Evolutionary conservation across 495 filamentous ascomycete species (phyloP), one percentile per base, ranked within the genome.

Genomic region (Podospora comata): DNA sequence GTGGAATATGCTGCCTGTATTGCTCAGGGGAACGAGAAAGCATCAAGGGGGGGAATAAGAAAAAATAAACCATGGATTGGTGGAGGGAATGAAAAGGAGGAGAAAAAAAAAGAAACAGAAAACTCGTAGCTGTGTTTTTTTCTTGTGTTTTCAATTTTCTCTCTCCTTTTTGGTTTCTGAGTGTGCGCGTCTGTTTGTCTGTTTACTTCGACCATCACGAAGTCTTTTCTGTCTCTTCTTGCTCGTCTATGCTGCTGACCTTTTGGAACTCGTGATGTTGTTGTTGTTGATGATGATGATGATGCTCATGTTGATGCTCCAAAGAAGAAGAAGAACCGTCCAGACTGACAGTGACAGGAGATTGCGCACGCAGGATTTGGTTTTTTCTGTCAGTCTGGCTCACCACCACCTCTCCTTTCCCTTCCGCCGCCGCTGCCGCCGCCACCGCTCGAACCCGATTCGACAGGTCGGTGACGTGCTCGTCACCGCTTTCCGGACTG

Each of bases 401-500:
- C 61, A 70, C 64, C 59, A 69, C 71, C 30, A 32, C 7, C 30
- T 23, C 23, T 53, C 62, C 70, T 18, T 70, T 65, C 58, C 67
- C 67, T 55, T 56, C 67, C 62, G 68, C 72, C 26, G 90, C 74
- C 66, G 77, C 80, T 6, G 30, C 54, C 15, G 55, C 67, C 60
- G 68, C 72, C 27, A 90, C 74, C 65, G 78, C 80, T 74, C 86
- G 79, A 56, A 88, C 80, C 68, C 89, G 81, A 65, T 81, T 71
- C 20, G 86, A 86, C 70, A 91, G 74, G 60, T 87, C 85, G 23
- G 79, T 83, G 30, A 99, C 87, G 85, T 99, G 94, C 65, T 83
- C 86, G 83, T 99, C 96, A 11, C 88, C 91, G 73, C 88, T 92
- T 58, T 91, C 93, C 13, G 85, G 78, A 66, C 92, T 90, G 57